phyloP scores from a whole-genome alignment of 306 rosid genomes.

The Dryas drummondii region DNA sequence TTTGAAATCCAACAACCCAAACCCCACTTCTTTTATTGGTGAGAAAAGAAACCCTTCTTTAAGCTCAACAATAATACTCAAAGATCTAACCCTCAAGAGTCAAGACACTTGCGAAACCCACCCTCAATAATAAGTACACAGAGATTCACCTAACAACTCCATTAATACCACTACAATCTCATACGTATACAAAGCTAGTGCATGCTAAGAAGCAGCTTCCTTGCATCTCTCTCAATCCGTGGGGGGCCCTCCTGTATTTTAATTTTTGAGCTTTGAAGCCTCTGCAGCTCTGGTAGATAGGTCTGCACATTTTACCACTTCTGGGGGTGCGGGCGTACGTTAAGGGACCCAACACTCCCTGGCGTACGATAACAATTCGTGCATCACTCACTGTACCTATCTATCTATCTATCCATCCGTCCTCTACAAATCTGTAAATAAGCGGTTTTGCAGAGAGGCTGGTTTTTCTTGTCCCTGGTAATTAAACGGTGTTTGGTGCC shows the following conservation, averaged over 20 bases:
- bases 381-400: background rate
- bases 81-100: background rate
- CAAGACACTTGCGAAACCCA: background rate
- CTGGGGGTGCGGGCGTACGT: constrained; percentile 14
- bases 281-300: background rate
- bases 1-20: background rate
- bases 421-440: background rate
- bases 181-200: background rate
- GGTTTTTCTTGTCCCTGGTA: constrained; percentile 33
- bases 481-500: constrained; percentile 27
- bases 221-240: background rate
- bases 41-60: constrained; percentile 19
- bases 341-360: constrained; percentile 23
- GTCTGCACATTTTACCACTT: background rate
- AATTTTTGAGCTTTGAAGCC: background rate
- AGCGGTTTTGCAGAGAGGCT: constrained; percentile 25
- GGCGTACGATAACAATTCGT: constrained; percentile 26
- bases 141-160: background rate
- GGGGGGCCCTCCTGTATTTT: constrained; percentile 3
- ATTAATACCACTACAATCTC: too few relatives aligned
- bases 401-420: background rate
- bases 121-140: background rate
- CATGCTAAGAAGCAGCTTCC: background rate
- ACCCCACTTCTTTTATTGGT: background rate
- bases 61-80: background rate